Base-by-base conservation (phyloP, 331 rosid species). In the Malus hybrid region DNA sequence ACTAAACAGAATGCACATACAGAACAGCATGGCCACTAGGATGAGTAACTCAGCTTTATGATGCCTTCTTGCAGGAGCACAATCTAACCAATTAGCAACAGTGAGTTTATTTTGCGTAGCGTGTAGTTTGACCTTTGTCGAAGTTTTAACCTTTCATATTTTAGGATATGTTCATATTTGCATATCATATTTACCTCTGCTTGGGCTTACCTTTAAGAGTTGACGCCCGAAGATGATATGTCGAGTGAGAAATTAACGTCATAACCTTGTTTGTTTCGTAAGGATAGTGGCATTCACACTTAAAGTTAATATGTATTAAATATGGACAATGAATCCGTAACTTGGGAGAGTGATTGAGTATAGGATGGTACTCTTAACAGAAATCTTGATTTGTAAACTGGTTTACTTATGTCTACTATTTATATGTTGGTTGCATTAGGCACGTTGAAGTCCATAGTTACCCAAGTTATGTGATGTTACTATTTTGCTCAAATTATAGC, bases 71-170 rank as follows among this genome's bases (percentile, higher is more conserved):
- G 63, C 83, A 86, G 81, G 83, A 86, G 81, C 83, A 87, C 89
- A 90, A 88, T 84, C 99, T 90, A 92, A 94, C 99, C 81, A 78
- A 68, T 77, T 85, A 89, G 95, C 87, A 63, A 88, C 77, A 73
- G 77, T 82, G 61, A 46, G 73, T 79, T 55, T 78, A 81, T 80
- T 85, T 85, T 76, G 78, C 83, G 69, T 87, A 89, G 93, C 82
- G 46, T 83, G 85, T 87, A 86, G 93, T 78, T 86, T 68, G 83
- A 80, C 72, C 80, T 86, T 18, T 82, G 57, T 83, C 6, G 13
- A 76, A 85, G 83, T 62, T 62, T 79, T 82, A 66, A 71, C 80
- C 74, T 68, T 76, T 67, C 36, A 82, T 84, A 83, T 60, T 74
- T 70, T 91, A 84, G 88, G 89, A 81, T 78, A 73, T 73, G 80